Conservation (phyloP, 2,329 filamentous ascomycete genomes). For the Fusarium neocosmosporiellum region DNA sequence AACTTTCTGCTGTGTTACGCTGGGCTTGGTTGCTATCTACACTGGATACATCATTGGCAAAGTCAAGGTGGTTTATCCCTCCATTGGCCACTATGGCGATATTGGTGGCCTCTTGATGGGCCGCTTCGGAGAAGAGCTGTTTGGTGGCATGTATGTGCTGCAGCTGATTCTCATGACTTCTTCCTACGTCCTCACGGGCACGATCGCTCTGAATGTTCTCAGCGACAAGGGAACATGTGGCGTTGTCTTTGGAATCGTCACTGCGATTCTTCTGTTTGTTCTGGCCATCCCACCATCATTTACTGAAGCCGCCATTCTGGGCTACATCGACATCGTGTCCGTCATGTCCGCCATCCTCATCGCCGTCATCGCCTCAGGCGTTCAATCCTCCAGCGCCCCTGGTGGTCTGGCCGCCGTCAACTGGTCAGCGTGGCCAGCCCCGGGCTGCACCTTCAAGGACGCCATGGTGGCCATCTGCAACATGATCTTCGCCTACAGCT, state of each 20-base stretch:
- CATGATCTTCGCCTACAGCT: conserved; percentile 73
- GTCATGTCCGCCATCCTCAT: conserved; percentile 66
- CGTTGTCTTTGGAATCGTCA: conserved; percentile 52
- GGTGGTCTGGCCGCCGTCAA: conserved; percentile 18
- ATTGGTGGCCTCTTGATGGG: conserved; percentile 70
- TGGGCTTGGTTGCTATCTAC: conserved; percentile 53
- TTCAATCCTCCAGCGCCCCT: conserved; percentile 41
- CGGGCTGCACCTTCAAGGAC: conserved; percentile 56
- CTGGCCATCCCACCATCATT: conserved; percentile 55
- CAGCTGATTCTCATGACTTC: conserved; percentile 75
- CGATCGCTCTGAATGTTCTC: conserved; percentile 71
- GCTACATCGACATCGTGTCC: conserved; percentile 21
- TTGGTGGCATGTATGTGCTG: conserved; percentile 66
- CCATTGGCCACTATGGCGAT: conserved; percentile 71
- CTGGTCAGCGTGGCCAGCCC: conserved; percentile 52
- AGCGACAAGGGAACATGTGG: conserved; percentile 61
- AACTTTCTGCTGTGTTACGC: conserved; percentile 46
- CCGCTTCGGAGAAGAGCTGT: conserved; percentile 64
- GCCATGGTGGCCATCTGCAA: conserved; percentile 69
- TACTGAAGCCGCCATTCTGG: conserved; percentile 50
- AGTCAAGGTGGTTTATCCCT: conserved; percentile 56
- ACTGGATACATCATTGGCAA: conserved; percentile 53
- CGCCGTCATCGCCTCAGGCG: conserved; percentile 70
- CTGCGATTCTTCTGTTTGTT: conserved; percentile 50
- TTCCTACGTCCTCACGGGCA: conserved; percentile 73